phyloP scores from a whole-genome alignment of 1,139 yeast species.

The Debaryomyces singareniensis region DNA sequence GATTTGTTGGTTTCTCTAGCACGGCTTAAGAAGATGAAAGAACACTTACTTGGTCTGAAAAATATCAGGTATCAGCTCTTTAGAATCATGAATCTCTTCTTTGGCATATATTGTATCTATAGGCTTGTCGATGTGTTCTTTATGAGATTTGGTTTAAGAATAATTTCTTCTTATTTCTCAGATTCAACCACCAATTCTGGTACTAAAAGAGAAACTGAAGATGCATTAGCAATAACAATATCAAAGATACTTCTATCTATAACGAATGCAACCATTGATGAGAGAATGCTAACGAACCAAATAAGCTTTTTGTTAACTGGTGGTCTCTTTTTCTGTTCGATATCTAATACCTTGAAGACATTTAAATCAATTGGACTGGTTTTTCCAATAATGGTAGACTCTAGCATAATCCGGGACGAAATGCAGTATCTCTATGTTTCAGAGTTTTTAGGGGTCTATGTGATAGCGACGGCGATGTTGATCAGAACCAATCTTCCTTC shows the following conservation, averaged over 20 bases:
- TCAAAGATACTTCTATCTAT: slow-evolving; percentile 39
- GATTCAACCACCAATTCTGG: slow-evolving; percentile 3
- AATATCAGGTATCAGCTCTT: slow-evolving; percentile 3
- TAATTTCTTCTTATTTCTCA: slow-evolving; percentile 20
- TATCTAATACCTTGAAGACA: slow-evolving; percentile 56
- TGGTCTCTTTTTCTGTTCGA: slow-evolving; percentile 58
- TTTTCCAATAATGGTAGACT: slow-evolving; percentile 22
- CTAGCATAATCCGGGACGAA: slow-evolving; percentile 22
- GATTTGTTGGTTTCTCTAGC: slow-evolving; percentile 19
- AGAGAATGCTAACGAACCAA: slow-evolving; percentile 55
- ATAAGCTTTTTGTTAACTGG: slow-evolving; percentile 62
- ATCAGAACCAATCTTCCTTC: slow-evolving; percentile 70
- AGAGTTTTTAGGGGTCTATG: slow-evolving; percentile 72
- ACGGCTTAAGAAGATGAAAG: slow-evolving; percentile 10
- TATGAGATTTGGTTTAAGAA: slow-evolving; percentile 18
- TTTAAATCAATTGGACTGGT: slow-evolving; percentile 34
- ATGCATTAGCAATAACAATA: slow-evolving; percentile 62
- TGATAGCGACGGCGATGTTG: slow-evolving; percentile 72
- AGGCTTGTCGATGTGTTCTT: slow-evolving; percentile 45
- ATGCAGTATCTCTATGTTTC: slow-evolving; percentile 49
- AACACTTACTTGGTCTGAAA: slow-evolving; percentile 4
- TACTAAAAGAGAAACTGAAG: slow-evolving; percentile 22
- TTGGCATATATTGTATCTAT: slow-evolving; percentile 62
- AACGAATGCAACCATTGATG: slow-evolving; percentile 25
- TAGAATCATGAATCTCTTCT: slow-evolving; percentile 18